These are phyloP conservation scores for Gynandropsis gynandra DNA, from an alignment of 345 rosid species.

Conservation along the genomic window DNA sequence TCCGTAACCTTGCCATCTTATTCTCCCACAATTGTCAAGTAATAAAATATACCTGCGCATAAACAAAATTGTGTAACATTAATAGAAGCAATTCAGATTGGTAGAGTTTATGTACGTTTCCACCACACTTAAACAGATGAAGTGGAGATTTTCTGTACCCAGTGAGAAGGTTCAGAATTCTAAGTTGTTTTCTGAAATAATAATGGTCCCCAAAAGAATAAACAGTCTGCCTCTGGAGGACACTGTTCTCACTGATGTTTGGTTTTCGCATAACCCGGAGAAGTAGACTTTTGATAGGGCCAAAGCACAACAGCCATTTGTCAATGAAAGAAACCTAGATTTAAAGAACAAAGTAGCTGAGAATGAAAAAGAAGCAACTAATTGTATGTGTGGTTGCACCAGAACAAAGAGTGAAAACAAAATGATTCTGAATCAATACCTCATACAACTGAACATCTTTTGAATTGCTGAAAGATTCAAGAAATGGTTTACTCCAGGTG, in stretches of 20 bases:
- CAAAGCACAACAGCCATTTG: constrained; percentile 58
- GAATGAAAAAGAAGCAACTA: background rate
- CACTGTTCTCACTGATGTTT: constrained; percentile 27
- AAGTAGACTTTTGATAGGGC: constrained; percentile 57
- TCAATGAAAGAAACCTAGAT: constrained; percentile 80
- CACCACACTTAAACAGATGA: background rate
- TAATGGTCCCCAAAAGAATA: constrained; percentile 92
- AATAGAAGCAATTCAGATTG: background rate
- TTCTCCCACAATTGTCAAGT: constrained; percentile 69
- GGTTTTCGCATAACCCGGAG: constrained; percentile 63
- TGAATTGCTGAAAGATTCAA: constrained; percentile 43
- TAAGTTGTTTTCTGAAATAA: constrained; percentile 71
- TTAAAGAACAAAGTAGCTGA: background rate
- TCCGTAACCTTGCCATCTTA: constrained; percentile 97
- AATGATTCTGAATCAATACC: constrained; percentile 37
- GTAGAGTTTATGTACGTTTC: background rate
- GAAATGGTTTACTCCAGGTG: constrained; percentile 80
- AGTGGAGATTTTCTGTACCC: constrained; percentile 44
- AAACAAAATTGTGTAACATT: constrained; percentile 1
- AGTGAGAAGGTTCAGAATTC: constrained; percentile 82
- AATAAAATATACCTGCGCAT: constrained; percentile 54
- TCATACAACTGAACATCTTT: constrained; percentile 61
- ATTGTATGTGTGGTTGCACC: constrained; percentile 1
- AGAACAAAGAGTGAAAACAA: constrained; percentile 10
- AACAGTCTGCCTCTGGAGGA: constrained; percentile 52